Evolutionary conservation across 345 rosid species (phyloP).

Genomic region (Viola odorata): DNA sequence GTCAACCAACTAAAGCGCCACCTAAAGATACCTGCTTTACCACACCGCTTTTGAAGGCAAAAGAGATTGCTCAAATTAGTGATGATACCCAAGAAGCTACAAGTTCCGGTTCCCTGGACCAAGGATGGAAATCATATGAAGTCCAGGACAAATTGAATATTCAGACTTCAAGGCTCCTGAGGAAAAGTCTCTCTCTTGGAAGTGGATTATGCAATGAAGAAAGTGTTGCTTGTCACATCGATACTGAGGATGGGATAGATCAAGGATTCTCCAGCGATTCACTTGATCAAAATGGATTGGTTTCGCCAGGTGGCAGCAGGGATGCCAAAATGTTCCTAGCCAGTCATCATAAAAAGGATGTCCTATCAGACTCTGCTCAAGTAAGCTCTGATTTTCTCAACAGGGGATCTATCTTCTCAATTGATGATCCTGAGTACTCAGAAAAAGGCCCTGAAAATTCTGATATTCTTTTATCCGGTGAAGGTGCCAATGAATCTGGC

Average conservation of each 20-base stretch:
- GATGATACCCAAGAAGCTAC: conserved; percentile 18
- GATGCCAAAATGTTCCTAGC: conserved; percentile 23
- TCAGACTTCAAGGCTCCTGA: conserved; percentile 30
- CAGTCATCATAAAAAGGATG: conserved; percentile 26
- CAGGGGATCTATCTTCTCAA: conserved; percentile 49
- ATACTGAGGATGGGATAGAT: conserved; percentile 41
- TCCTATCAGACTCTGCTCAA: conserved; percentile 37
- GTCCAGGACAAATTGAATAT: conserved; percentile 24
- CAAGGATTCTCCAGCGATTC: conserved; percentile 49
- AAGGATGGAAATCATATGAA: conserved; percentile 55
- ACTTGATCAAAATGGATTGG: conserved; percentile 32
- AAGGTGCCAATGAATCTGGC: conserved; percentile 37
- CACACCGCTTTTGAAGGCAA: conserved; percentile 23
- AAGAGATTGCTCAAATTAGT: conserved; percentile 25
- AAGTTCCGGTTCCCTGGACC: conserved; percentile 27
- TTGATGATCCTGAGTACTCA: conserved; percentile 48
- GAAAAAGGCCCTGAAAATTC: conserved; percentile 41
- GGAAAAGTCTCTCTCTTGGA: conserved; percentile 74
- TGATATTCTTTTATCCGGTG: conserved; percentile 36
- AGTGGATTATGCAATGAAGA: conserved; percentile 48
- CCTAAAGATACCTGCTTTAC: conserved; percentile 27
- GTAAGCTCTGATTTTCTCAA: conserved; percentile 37
- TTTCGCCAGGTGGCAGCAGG: conserved; percentile 26
- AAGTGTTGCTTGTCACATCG: conserved; percentile 27
- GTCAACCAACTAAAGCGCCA: conserved; percentile 27